These are phyloP conservation scores for Pleurotus djamor DNA, from an alignment of 768 basidiomycete genomes.

Conservation along the genomic window DNA sequence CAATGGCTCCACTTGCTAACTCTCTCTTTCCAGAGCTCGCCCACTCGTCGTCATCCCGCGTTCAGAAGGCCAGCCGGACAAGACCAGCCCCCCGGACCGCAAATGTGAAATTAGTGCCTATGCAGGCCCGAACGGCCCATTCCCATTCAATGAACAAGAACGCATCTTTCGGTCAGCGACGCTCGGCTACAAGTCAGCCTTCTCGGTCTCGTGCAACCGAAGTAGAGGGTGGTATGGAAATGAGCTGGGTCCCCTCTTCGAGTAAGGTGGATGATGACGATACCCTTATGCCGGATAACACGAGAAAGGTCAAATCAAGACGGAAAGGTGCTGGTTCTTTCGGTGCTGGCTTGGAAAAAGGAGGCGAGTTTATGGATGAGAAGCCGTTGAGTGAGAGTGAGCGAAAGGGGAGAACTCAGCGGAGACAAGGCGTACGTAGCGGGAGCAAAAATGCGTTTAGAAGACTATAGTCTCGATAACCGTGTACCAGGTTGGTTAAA, in stretches of 20 bases:
- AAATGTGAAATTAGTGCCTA: slow-evolving; percentile 64
- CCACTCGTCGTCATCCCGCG: slow-evolving; percentile 14
- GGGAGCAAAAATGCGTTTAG: slow-evolving; percentile 86
- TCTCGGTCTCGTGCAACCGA: slow-evolving; percentile 15
- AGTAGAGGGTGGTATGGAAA: slow-evolving; percentile 74
- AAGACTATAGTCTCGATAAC: background rate
- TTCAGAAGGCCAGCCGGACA: slow-evolving; percentile 41
- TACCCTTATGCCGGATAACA: slow-evolving; percentile 19
- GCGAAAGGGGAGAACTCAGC: slow-evolving; percentile 73
- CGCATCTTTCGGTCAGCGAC: slow-evolving; percentile 73
- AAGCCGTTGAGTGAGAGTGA: slow-evolving; percentile 60
- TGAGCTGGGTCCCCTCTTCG: slow-evolving; percentile 75
- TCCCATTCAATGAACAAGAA: slow-evolving; percentile 37
- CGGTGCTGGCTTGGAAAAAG: slow-evolving; percentile 88
- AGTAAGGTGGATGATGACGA: slow-evolving; percentile 34
- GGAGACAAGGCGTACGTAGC: slow-evolving; percentile 79
- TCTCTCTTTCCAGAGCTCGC: slow-evolving; percentile 36
- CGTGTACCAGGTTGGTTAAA: too few species aligned
- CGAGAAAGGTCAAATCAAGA: slow-evolving; percentile 29
- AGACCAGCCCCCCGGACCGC: slow-evolving; percentile 39
- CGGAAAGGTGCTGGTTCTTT: slow-evolving; percentile 75
- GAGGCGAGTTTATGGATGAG: slow-evolving; percentile 49
- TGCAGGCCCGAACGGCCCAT: slow-evolving; percentile 42
- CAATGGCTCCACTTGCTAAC: too few species aligned
- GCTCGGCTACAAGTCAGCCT: slow-evolving; percentile 16